phyloP scores from a whole-genome alignment of 1,284 basidiomycete species.

The Bjerkandera adusta region DNA sequence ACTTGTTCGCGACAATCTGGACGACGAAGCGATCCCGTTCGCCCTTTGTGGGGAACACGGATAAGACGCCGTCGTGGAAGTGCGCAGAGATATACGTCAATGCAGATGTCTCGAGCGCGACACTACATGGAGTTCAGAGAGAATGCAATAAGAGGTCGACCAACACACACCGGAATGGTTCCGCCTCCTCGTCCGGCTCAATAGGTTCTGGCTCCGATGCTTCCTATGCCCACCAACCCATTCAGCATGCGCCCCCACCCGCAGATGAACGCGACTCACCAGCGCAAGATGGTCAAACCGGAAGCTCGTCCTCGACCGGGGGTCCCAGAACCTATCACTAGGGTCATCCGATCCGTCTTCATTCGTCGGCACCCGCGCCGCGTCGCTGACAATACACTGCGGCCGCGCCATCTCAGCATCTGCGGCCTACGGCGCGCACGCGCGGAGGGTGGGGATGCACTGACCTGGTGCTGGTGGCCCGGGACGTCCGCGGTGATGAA shows the following conservation, averaged over 20 bases:
- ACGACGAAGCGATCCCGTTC: slow-evolving; percentile 56
- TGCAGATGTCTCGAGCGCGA: slow-evolving; percentile 66
- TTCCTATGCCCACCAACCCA: slow-evolving; percentile 46
- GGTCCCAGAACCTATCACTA: slow-evolving; percentile 78
- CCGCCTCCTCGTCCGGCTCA: slow-evolving; percentile 62
- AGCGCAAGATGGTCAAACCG: slow-evolving; percentile 79
- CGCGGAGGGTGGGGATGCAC: too few relatives aligned
- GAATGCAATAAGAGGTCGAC: slow-evolving; percentile 1
- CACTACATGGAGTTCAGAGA: slow-evolving; percentile 36
- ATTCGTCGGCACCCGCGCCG: slow-evolving; percentile 41
- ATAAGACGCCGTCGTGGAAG: slow-evolving; percentile 71
- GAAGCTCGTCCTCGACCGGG: slow-evolving; percentile 74
- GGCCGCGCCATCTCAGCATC: neutral
- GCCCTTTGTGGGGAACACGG: slow-evolving; percentile 59
- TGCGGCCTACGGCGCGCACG: neutral
- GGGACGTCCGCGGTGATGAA: slow-evolving; percentile 83
- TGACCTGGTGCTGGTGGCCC: slow-evolving; percentile 68
- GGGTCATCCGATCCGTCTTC: slow-evolving; percentile 27
- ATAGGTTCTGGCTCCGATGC: slow-evolving; percentile 68
- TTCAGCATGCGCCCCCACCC: neutral
- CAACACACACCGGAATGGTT: slow-evolving; percentile 67
- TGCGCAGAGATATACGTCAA: slow-evolving; percentile 76
- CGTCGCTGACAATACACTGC: slow-evolving; percentile 77
- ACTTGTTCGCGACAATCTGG: slow-evolving; percentile 90
- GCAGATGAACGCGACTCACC: slow-evolving; percentile 41